A percentile compares a stretch with the other conserved stretches of the same genome.
These are phyloP conservation scores for Globisporangium okanoganense DNA, from an alignment of 352 stramenopile species.

Conservation along the genomic window DNA sequence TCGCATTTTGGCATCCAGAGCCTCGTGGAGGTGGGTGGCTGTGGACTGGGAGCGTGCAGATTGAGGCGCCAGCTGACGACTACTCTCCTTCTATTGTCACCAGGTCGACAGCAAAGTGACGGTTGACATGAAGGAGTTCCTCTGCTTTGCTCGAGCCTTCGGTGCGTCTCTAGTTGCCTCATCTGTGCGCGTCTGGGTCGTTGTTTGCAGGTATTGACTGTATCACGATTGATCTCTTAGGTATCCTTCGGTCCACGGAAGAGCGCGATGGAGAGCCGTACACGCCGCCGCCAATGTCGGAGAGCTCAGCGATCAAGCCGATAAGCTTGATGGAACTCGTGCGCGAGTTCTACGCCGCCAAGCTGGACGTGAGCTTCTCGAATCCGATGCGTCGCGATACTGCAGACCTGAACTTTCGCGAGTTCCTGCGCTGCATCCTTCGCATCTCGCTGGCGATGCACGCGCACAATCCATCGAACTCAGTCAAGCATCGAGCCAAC, in stretches of 20 bases:
- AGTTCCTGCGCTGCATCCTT: constrained; percentile 70
- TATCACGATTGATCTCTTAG: constrained; percentile 17
- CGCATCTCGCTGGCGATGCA: constrained; percentile 71
- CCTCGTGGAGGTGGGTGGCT: constrained; percentile 32
- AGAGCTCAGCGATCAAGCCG: constrained; percentile 32
- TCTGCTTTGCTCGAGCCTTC: constrained; percentile 66
- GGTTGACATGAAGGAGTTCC: constrained; percentile 58
- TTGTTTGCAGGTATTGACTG: neutral
- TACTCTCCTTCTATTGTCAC: neutral
- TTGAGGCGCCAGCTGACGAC: neutral
- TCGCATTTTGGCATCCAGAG: constrained; percentile 67
- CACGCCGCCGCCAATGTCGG: constrained; percentile 22
- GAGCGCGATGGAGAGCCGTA: constrained; percentile 57
- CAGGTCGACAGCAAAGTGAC: constrained; percentile 50
- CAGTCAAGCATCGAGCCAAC: constrained; percentile 17
- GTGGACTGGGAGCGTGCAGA: neutral
- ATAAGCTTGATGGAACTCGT: constrained; percentile 65
- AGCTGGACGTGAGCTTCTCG: constrained; percentile 67
- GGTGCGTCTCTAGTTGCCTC: constrained; percentile 30
- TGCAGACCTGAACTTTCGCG: constrained; percentile 58
- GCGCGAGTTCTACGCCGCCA: constrained; percentile 67
- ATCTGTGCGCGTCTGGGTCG: neutral
- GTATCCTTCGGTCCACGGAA: constrained; percentile 39
- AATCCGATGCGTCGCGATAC: constrained; percentile 43
- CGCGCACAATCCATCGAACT: constrained; percentile 20